Evolutionary conservation across 768 basidiomycete species (phyloP), one percentile per base, ranked within the genome.

Genomic region (Chalciporus sphaerocephalus): DNA sequence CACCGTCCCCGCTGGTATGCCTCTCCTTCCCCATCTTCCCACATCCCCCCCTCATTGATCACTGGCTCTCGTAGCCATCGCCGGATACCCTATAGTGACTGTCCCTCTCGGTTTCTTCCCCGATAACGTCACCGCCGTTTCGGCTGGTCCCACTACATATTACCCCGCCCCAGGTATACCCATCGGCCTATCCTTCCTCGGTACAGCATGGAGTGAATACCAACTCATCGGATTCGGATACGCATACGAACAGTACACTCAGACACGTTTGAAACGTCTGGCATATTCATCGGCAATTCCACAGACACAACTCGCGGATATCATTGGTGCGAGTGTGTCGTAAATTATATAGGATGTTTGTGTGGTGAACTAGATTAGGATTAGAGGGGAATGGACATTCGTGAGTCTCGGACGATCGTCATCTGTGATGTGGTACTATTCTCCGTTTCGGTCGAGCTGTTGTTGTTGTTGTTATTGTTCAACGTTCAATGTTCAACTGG

Each of bases 271-370:
- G 40, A 58, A 61, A 39, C 68, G 75, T 49, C 69, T 59, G 56
- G 81, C 80, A 3, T 78, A 71, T 51, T 41, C 69, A 5, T 76
- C 66, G 11, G 80, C 81, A 6, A 74, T 82, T 20, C 82, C 80
- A 2, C 75, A 64, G 57, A 81, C 78, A 9, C 81, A 75, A 54
- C 54, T 74, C 20, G 51, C 21, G 13, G 69, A 74, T 40, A 62
- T 74, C 13, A 51, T 69, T 7, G 24, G 45, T 16, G 21, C 38
- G 2, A 30, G 34, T 3, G 28, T 18, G 13, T 28, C 24, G 24
- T 25, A 25, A 25, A 25, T 25, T 11, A n/a, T n/a, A n/a, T n/a
- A 11, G 24, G 11, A 25, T 25, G 24, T n/a, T n/a, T n/a, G n/a
- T n/a, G 24, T 25, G 24, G 24, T 5, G 24, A 25, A 25, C 11